These are phyloP conservation scores for Fusarium avenaceum DNA, from an alignment of 2,329 filamentous ascomycete species.

Conservation along the genomic window DNA sequence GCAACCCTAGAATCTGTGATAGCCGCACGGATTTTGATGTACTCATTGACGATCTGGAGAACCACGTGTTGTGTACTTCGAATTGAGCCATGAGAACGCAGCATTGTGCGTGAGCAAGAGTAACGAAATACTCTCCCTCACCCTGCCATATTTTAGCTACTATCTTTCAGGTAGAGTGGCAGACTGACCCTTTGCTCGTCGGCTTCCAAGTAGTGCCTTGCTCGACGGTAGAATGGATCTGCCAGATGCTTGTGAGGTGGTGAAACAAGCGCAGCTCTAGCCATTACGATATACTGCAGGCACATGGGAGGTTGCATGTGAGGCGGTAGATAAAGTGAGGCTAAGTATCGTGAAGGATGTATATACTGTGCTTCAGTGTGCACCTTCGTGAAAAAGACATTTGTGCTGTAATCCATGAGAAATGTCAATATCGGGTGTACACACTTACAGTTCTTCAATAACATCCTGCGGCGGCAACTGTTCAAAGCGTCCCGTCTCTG, in stretches of 20 bases:
- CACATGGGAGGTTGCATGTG: conserved; percentile 49
- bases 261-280: conserved; percentile 31
- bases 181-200: conserved; percentile 44
- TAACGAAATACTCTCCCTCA: conserved; percentile 54
- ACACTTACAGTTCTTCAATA: conserved; percentile 48
- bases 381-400: conserved; percentile 36
- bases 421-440: fast-evolving
- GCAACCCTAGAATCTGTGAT: conserved; percentile 83
- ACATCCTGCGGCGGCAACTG: conserved; percentile 47
- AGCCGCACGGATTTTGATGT: conserved; percentile 77
- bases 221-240: conserved; percentile 41
- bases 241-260: conserved; percentile 30
- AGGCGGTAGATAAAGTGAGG: conserved; percentile 42
- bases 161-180: fast-evolving
- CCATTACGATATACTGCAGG: conserved; percentile 46
- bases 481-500: conserved; percentile 50
- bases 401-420: conserved; percentile 33
- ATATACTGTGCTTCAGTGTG: conserved; percentile 34
- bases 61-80: conserved; percentile 85
- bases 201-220: conserved; percentile 43
- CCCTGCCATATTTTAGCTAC: conserved; percentile 24
- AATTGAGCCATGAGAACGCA: conserved; percentile 80
- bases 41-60: conserved; percentile 86
- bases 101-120: conserved; percentile 79
- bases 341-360: conserved; percentile 43